Conservation (phyloP, 495 filamentous ascomycete species). For the Penicillium malachiteum region DNA sequence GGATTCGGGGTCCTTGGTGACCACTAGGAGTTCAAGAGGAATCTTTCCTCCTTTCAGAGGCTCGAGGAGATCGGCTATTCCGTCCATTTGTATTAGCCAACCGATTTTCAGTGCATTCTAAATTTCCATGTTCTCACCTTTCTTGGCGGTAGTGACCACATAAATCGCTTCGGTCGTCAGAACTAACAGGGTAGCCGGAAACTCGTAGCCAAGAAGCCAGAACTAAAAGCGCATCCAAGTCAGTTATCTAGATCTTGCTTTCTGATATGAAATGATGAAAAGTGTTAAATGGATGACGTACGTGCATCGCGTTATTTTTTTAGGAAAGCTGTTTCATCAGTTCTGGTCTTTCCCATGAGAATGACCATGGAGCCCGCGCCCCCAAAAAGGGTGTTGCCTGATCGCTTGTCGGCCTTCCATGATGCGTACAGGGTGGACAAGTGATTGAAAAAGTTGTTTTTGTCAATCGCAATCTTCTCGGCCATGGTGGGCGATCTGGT, state of each 20-base stretch:
- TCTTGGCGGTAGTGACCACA: constrained; percentile 93
- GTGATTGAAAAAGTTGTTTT: constrained; percentile 86
- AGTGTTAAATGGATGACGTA: constrained; percentile 43
- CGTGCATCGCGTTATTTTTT: constrained; percentile 95
- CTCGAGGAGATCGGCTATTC: constrained; percentile 84
- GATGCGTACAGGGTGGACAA: constrained; percentile 78
- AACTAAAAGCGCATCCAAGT: constrained; percentile 57
- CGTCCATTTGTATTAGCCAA: constrained; percentile 5
- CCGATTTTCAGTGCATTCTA: neutral
- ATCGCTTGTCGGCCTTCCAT: constrained; percentile 94
- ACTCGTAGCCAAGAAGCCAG: constrained; percentile 98
- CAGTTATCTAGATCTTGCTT: constrained; percentile 7
- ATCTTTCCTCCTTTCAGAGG: constrained; percentile 88
- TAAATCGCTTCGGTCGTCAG: constrained; percentile 84
- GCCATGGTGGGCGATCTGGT: constrained; percentile 39
- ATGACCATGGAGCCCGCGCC: constrained; percentile 84
- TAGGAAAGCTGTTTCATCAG: constrained; percentile 73
- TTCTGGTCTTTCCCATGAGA: constrained; percentile 88
- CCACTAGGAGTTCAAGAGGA: constrained; percentile 82
- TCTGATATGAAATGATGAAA: neutral
- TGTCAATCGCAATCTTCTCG: constrained; percentile 85
- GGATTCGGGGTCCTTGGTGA: constrained; percentile 83
- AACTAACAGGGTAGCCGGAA: constrained; percentile 90
- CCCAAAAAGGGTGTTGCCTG: constrained; percentile 70
- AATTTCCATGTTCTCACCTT: constrained; percentile 57